Evolutionary conservation across 2,329 filamentous ascomycete species (phyloP).

Genomic region (Didymella segeticola): DNA sequence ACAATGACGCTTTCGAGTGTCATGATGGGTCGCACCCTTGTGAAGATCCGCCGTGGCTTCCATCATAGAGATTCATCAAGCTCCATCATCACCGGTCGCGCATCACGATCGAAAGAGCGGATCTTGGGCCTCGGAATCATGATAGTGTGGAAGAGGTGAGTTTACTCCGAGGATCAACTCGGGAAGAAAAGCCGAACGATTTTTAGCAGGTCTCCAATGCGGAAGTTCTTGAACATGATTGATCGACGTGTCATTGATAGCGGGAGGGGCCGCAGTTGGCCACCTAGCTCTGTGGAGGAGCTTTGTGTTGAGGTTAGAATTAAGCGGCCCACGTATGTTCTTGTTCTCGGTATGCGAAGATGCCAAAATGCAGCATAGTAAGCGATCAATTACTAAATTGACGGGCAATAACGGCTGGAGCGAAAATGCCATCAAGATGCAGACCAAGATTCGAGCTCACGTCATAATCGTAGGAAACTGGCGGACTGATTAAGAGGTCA

Average conservation of each 20-base stretch:
- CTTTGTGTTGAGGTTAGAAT: background rate
- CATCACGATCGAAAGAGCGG: background rate
- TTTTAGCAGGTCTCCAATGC: background rate
- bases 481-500: too few species aligned
- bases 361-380: background rate
- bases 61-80: background rate
- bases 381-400: too few species aligned
- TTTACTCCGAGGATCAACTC: background rate
- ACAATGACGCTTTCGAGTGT: background rate
- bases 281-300: background rate
- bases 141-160: constrained; percentile 1
- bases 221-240: background rate
- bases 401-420: too few species aligned
- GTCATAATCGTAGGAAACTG: too few species aligned
- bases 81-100: background rate
- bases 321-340: background rate
- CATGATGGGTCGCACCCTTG: constrained; percentile 2
- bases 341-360: background rate
- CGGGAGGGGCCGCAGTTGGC: background rate
- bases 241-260: background rate
- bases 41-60: constrained; percentile 2
- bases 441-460: too few species aligned
- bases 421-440: too few species aligned
- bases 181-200: constrained; percentile 1
- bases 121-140: background rate